Base-by-base conservation (phyloP, 352 stramenopile genomes). In the Globisporangium cederbergense region DNA sequence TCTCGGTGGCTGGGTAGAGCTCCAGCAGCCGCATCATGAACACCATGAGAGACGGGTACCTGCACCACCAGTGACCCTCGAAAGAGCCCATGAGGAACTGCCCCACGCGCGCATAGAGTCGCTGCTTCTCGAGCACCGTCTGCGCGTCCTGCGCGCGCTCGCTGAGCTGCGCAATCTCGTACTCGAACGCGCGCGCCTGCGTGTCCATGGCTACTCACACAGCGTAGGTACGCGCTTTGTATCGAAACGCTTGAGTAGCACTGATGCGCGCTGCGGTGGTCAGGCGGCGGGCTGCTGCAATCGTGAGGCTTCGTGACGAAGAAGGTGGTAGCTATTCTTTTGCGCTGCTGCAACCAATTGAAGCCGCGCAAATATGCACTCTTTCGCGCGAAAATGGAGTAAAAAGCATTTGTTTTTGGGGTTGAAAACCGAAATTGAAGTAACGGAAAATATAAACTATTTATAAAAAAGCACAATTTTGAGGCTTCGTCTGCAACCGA, bases 21-120 rank as follows among this genome's bases (percentile, higher is more conserved):
- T 95, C 86, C 62, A 95, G 63, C 11, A 95, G 62, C n/a, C 86
- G 83, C 84, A 92, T 86, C 83, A 95, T 95, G 65, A 93, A 95
- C 56, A 82, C 70, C 86, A 95, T 95, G 64, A 95, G 86, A 60
- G 79, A 74, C 36, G 86, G 83, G 57, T 87, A 89, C 43, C 59
- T 36, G 62, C 86, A 95, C 86, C 86, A 95, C 86, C 86, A 95
- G 68, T 95, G 86, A 46, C 73, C 72, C 62, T 86, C 70, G 58
- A 89, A 73, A 42, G 70, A 77, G 22, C 73, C 73, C 73, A 92
- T 81, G 60, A 95, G 76, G 63, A 93, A 95, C 65, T 90, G 78
- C 32, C 86, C 86, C 30, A 95, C 82, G 57, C 78, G 78, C 62
- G 72, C 86, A 62, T 92, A 95, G 14, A 93, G 75, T 3, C 75